Evolutionary conservation across 1,139 yeast genomes (phyloP).

Genomic region (Taphrina deformans): DNA sequence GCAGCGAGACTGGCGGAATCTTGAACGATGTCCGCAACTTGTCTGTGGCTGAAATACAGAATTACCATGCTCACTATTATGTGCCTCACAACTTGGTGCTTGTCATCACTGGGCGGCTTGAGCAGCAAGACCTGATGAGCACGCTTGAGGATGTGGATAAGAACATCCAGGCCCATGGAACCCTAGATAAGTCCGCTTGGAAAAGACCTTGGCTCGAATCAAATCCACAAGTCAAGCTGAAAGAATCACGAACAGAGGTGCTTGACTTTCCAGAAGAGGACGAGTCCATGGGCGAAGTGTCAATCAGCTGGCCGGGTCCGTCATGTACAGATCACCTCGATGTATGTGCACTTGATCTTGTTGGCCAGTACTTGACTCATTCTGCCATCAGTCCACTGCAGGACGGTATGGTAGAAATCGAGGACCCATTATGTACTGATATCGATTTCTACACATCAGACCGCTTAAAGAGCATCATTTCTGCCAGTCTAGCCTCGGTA

Average conservation of each 20-base stretch:
- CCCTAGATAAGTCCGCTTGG: slow-evolving; percentile 44
- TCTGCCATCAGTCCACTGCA: slow-evolving; percentile 69
- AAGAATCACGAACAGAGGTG: slow-evolving; percentile 49
- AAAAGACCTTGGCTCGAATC: slow-evolving; percentile 82
- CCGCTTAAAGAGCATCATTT: slow-evolving; percentile 21
- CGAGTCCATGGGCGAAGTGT: slow-evolving; percentile 76
- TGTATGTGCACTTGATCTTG: slow-evolving; percentile 37
- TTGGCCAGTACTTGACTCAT: slow-evolving; percentile 62
- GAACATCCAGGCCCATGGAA: slow-evolving; percentile 45
- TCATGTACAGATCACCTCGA: slow-evolving; percentile 50
- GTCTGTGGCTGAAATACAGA: slow-evolving; percentile 68
- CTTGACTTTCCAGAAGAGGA: slow-evolving; percentile 87
- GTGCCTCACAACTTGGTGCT: slow-evolving; percentile 82
- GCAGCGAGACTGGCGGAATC: slow-evolving; percentile 93
- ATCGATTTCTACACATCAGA: slow-evolving; percentile 50
- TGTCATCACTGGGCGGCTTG: slow-evolving; percentile 79
- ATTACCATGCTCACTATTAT: slow-evolving; percentile 71
- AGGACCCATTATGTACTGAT: slow-evolving; percentile 74
- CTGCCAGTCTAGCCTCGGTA: slow-evolving; percentile 47
- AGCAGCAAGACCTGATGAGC: slow-evolving; percentile 65
- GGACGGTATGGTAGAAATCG: slow-evolving; percentile 72
- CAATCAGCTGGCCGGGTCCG: slow-evolving; percentile 84
- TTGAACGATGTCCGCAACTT: slow-evolving; percentile 72
- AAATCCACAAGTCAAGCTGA: slow-evolving; percentile 49
- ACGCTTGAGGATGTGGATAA: slow-evolving; percentile 66